Evolutionary conservation across 1,139 yeast genomes (phyloP).

Genomic region (Yamadazyma dushanensis): DNA sequence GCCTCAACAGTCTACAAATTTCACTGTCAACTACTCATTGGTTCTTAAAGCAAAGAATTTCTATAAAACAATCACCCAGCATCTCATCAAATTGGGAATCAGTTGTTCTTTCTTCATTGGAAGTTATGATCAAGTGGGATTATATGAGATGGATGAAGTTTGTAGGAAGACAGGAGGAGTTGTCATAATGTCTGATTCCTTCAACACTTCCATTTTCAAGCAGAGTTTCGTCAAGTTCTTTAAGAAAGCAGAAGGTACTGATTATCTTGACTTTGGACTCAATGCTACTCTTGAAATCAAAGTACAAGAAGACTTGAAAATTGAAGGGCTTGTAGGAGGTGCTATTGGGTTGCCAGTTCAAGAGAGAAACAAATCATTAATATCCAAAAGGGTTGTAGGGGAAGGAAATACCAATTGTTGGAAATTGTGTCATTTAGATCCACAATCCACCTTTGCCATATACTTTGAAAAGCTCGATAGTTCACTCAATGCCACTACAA

Average conservation of each 20-base stretch:
- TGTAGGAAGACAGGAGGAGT: constrained; percentile 62
- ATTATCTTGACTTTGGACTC: constrained; percentile 48
- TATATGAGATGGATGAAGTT: constrained; percentile 62
- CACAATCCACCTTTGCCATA: constrained; percentile 59
- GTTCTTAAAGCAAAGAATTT: constrained; percentile 38
- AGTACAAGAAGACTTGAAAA: constrained; percentile 45
- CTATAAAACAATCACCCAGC: constrained; percentile 46
- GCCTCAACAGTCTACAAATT: constrained; percentile 28
- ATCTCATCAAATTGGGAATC: constrained; percentile 44
- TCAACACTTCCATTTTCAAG: constrained; percentile 63
- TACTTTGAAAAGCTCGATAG: constrained; percentile 55
- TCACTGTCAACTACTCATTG: constrained; percentile 29
- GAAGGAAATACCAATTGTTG: constrained; percentile 58
- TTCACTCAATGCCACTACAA: constrained; percentile 29
- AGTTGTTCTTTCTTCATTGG: constrained; percentile 61
- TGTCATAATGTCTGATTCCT: constrained; percentile 62
- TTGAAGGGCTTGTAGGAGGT: constrained; percentile 62
- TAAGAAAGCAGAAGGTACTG: constrained; percentile 29
- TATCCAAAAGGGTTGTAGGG: constrained; percentile 40
- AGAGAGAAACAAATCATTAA: constrained; percentile 26
- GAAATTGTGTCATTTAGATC: constrained; percentile 57
- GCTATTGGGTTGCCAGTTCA: constrained; percentile 43
- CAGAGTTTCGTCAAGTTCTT: constrained; percentile 61
- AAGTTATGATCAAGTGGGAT: constrained; percentile 66
- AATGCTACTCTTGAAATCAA: constrained; percentile 62